These are phyloP conservation scores for Penicillium coffeae DNA, from an alignment of 495 filamentous ascomycete species.

Conservation along the genomic window DNA sequence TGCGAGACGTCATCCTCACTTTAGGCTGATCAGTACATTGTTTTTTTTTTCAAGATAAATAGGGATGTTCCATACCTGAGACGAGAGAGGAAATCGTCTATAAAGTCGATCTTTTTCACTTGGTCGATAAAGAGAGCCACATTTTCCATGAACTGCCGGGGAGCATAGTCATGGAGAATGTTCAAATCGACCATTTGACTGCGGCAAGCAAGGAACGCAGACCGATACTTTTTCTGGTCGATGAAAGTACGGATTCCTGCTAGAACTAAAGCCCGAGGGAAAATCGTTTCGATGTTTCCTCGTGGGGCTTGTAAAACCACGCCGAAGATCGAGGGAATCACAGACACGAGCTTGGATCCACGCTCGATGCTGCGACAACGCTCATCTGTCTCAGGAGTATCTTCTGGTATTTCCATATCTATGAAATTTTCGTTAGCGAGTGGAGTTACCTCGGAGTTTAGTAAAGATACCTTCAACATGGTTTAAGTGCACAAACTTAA, in stretches of 20 bases:
- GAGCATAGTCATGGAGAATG: slow-evolving; percentile 90
- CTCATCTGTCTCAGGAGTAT: slow-evolving; percentile 89
- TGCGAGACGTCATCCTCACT: slow-evolving; percentile 92
- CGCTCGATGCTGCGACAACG: slow-evolving; percentile 89
- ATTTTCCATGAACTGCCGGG: slow-evolving; percentile 73
- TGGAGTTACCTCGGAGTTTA: background rate
- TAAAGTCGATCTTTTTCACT: slow-evolving; percentile 75
- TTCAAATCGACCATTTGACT: slow-evolving; percentile 97
- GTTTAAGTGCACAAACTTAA: slow-evolving; percentile 88
- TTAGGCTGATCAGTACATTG: background rate
- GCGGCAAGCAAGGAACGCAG: slow-evolving; percentile 81
- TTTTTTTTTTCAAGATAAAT: slow-evolving; percentile 12
- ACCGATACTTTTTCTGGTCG: slow-evolving; percentile 71
- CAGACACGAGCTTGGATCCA: slow-evolving; percentile 79
- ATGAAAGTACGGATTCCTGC: slow-evolving; percentile 81
- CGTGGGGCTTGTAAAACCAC: slow-evolving; percentile 88
- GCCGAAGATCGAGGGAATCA: slow-evolving; percentile 80
- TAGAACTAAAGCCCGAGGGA: slow-evolving; percentile 85
- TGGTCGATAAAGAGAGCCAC: slow-evolving; percentile 79
- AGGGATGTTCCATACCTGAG: slow-evolving; percentile 57
- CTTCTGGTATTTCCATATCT: slow-evolving; percentile 77
- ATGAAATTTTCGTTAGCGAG: background rate
- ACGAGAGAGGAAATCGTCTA: slow-evolving; percentile 90
- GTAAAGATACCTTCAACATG: slow-evolving; percentile 55
- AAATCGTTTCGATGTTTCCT: slow-evolving; percentile 94